phyloP scores from a whole-genome alignment of 2,329 filamentous ascomycete species.

The Fusarium hainanense region DNA sequence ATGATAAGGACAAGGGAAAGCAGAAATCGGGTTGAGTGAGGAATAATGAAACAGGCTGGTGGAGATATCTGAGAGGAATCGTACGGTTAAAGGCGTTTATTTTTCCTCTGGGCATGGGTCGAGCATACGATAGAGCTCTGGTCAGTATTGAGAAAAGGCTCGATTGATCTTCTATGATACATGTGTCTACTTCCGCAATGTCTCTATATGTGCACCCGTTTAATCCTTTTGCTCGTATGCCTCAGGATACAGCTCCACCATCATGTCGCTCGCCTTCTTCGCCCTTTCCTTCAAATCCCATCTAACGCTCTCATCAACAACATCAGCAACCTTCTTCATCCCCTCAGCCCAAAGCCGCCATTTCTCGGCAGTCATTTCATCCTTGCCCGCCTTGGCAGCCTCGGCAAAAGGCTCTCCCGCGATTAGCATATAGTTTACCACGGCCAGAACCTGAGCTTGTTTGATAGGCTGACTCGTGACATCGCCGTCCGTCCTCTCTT shows the following conservation, averaged over 20 bases:
- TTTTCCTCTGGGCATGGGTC: neutral
- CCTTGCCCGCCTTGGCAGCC: neutral
- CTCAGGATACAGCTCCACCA: conserved; percentile 20
- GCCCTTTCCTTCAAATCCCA: neutral
- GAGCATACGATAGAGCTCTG: neutral
- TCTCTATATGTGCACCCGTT: fast-evolving
- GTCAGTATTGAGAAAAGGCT: neutral
- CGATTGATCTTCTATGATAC: neutral
- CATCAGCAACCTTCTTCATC: neutral
- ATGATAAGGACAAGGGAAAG: neutral
- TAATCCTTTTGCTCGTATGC: neutral
- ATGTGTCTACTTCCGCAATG: neutral
- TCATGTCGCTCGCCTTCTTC: neutral
- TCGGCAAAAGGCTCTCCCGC: neutral
- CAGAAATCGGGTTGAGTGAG: neutral
- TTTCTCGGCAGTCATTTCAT: neutral
- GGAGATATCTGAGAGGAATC: neutral
- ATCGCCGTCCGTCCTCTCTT: neutral
- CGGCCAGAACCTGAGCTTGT: neutral
- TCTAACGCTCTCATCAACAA: fast-evolving
- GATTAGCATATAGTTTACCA: conserved; percentile 6
- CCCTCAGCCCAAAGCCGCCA: conserved; percentile 19
- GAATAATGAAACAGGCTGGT: neutral
- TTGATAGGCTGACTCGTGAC: fast-evolving
- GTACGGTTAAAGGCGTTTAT: neutral